Base-by-base conservation (phyloP, 352 stramenopile species). In the Detonula confervacea region DNA sequence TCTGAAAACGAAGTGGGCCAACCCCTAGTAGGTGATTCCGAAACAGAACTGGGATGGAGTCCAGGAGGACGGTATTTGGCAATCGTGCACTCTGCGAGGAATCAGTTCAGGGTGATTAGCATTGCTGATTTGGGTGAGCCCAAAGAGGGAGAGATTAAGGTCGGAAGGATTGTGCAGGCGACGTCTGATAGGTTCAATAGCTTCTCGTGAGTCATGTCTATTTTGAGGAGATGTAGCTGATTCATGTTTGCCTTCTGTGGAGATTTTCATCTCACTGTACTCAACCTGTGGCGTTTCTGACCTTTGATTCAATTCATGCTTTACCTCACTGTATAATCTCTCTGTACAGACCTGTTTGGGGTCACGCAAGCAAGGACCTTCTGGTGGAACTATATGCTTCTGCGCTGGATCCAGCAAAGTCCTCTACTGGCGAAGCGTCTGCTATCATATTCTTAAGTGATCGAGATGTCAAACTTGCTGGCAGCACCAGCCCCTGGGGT, bases 181-280 rank as follows among this genome's bases (percentile, higher is more conserved):
- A 93, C 88, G 14, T 52, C 76, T 11, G 75, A 83, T 37, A 74
- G 84, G 49, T 93, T 92, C 72, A 92, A 92, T 68, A 87, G 68
- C 14, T 74, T 80, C 30, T 80, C 72, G 47, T 56, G 47, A 56
- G 47, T 56, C 2, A 7, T 3, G n/a, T 49, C n/a, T 49, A 20
- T 14, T 14, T 11, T 49, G 39, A 18, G n/a, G 16, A 9, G 30
- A 37, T 37, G 30, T 8, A 8, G 27, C 16, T 16, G 16, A 18
- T 4, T 52, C 18, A 24, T 52, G 4, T 52, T 52, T 52, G 12
- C 18, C 16, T 52, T 52, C 4, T 52, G 14, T 18, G 18, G 12
- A 33, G 14, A 29, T 29, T 37, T 29, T 16, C 16, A 30, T 18
- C 22, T 30, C 16, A n/a, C n/a, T n/a, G n/a, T n/a, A n/a, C n/a